Evolutionary conservation across 306 rosid species (phyloP), one percentile per base, ranked within the genome.

Genomic region (Citrullus mucosospermus): DNA sequence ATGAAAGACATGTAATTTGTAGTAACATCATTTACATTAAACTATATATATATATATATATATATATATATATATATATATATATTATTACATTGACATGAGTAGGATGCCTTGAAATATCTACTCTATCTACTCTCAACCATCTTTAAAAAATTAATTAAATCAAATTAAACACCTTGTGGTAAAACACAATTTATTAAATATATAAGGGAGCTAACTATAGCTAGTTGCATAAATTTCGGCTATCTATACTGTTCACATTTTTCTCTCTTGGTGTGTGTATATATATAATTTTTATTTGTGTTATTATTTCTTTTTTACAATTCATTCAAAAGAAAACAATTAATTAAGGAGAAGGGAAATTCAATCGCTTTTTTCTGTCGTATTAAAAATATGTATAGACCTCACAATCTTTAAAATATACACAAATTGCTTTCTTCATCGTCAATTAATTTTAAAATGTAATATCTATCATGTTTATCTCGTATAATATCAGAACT

Each of bases 291-390:
- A 0, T 43, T 43, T 43, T 43, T 9, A 43, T 43, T 44, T 25
- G 28, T 25, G 1, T 25, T 25, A 25, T 25, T 25, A 25, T 25
- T 25, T 25, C 28, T 25, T 25, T 25, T 25, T 1, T 25, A 25
- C 28, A 25, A 25, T 25, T 25, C 28, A 25, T 25, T 25, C 28
- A 0, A 25, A 25, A 25, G 28, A 25, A 25, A 25, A 25, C 28
- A 25, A 43, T 43, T 43, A 43, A 43, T 8, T 43, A 43, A 43
- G 10, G 46, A 10, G 46, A 43, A 6, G 46, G 2, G 1, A 8
- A 1, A 0, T 1, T 43, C 0, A 10, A 43, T 0, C 10, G 5
- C 7, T 1, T 4, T 43, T 43, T 43, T 43, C 8, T 0, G 1
- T 36, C 0, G 39, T 36, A 36, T 36, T 36, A 5, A 36, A 36